Base-by-base conservation (phyloP, 2,329 filamentous ascomycete genomes). In the Shiraia bambusicola region DNA sequence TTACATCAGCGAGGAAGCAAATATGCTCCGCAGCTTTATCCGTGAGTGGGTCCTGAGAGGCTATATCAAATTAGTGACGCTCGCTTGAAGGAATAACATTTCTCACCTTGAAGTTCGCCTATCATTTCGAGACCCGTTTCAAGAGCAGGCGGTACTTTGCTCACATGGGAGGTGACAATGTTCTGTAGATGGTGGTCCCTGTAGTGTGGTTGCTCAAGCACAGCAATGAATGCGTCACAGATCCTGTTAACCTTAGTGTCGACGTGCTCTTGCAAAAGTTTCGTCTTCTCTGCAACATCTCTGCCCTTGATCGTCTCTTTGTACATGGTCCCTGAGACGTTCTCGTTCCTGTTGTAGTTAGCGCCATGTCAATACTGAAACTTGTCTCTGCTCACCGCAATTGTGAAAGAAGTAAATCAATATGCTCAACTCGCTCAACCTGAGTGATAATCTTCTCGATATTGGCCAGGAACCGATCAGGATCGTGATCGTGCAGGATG, bases 21-120 rank as follows among this genome's bases (percentile, higher is more conserved):
- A 98, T 96, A 61, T 98, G 93, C 64, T 96, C 90, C 15, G 96
- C 86, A 0, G 92, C 92, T 66, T 85, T 86, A 54, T 97, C 92
- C 0, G 89, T 88, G 52, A 91, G 77, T 5, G 59, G 54, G 36
- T 66, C 37, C 83, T 79, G 47, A 3, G 54, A 40, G 38, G 52
- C 61, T 65, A 14, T 2, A 22, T 14, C 13, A 2, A 1, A 32
- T 55, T 34, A 55, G 44, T 29, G 25, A 26, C 34, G 13, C 11
- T 7, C 12, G 13, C 17, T 26, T n/a, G 8, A 38, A 12, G 28
- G 3, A 17, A 19, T 4, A 3, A 22, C 4, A 11, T 16, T 8
- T 50, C 65, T 41, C 44, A 75, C 75, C 69, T 55, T 78, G 74
- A 26, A 98, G 72, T 39, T 83, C 79, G 3, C 88, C 85, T 25